Conservation (phyloP, 441 rosid genomes). For the Euphorbia corollata region DNA sequence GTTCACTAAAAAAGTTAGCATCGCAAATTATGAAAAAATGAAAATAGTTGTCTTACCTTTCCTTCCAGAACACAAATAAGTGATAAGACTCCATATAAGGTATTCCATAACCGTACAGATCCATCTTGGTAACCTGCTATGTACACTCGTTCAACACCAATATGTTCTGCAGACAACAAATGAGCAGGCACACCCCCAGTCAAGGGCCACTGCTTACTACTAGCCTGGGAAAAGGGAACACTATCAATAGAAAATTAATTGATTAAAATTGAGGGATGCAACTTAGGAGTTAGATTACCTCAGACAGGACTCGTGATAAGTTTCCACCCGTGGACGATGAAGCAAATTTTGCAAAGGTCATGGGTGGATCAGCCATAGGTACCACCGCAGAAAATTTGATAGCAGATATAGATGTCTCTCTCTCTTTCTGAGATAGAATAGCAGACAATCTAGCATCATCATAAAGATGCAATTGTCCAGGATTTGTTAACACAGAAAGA, state of each 20-base stretch:
- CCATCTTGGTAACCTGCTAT: slow-evolving; percentile 67
- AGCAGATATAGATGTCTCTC: slow-evolving; percentile 28
- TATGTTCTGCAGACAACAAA: slow-evolving; percentile 26
- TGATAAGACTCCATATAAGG: slow-evolving; percentile 38
- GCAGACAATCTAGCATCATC: slow-evolving; percentile 37
- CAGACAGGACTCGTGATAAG: slow-evolving; percentile 37
- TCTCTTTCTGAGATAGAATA: slow-evolving; percentile 39
- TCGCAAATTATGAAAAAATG: slow-evolving; percentile 2
- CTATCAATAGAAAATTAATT: slow-evolving; percentile 15
- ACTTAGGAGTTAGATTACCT: slow-evolving; percentile 32
- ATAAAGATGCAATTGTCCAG: slow-evolving; percentile 53
- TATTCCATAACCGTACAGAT: slow-evolving; percentile 56
- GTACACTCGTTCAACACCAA: slow-evolving; percentile 39
- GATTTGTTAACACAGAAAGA: slow-evolving; percentile 48
- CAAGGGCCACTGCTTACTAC: slow-evolving; percentile 47
- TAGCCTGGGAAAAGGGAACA: slow-evolving; percentile 15
- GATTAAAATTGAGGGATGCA: slow-evolving; percentile 2
- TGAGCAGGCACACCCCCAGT: slow-evolving; percentile 59
- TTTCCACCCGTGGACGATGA: slow-evolving; percentile 27
- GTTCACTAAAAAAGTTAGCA: slow-evolving; percentile 17
- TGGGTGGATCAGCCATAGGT: slow-evolving; percentile 41
- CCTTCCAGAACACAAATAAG: slow-evolving; percentile 36
- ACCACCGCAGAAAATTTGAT: slow-evolving; percentile 39
- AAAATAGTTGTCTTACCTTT: slow-evolving; percentile 33
- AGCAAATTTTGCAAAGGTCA: slow-evolving; percentile 37